These are phyloP conservation scores for Penicillium tannophilum DNA, from an alignment of 495 filamentous ascomycete species.

Conservation along the genomic window DNA sequence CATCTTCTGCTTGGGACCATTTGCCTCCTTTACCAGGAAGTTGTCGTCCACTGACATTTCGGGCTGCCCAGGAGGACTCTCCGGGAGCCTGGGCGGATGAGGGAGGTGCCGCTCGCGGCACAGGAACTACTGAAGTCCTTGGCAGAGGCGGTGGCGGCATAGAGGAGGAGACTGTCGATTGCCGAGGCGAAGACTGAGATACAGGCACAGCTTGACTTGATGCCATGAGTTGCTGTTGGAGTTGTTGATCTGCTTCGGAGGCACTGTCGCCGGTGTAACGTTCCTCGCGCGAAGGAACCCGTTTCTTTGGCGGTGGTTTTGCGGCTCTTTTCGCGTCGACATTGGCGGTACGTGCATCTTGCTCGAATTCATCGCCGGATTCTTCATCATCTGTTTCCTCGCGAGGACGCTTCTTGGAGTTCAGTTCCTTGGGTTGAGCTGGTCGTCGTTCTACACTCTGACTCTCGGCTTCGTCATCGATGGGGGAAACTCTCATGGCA, in stretches of 20 bases:
- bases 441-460: slow-evolving; percentile 19
- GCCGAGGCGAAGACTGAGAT: no score
- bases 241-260: not conserved
- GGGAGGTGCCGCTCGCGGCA: not conserved
- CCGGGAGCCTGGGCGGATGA: not conserved
- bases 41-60: not conserved
- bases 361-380: slow-evolving; percentile 5
- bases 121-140: no score
- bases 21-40: not conserved
- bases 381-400: not conserved
- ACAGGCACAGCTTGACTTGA: not conserved
- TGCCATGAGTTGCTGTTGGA: not conserved
- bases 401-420: slow-evolving; percentile 23
- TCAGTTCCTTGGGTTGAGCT: slow-evolving; percentile 2
- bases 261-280: not conserved
- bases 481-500: slow-evolving; percentile 31
- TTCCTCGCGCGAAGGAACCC: not conserved
- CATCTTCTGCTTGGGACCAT: slow-evolving; percentile 32
- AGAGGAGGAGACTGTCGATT: no score
- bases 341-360: not conserved
- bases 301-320: not conserved
- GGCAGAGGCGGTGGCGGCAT: no score
- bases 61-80: slow-evolving; percentile 1
- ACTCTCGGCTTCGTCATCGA: slow-evolving; percentile 11
- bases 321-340: not conserved